A percentile compares a stretch with the other conserved stretches of the same genome.
phyloP scores from a whole-genome alignment of 371 early-diverging fungal genomes.

The Batrachochytrium dendrobatidis region DNA sequence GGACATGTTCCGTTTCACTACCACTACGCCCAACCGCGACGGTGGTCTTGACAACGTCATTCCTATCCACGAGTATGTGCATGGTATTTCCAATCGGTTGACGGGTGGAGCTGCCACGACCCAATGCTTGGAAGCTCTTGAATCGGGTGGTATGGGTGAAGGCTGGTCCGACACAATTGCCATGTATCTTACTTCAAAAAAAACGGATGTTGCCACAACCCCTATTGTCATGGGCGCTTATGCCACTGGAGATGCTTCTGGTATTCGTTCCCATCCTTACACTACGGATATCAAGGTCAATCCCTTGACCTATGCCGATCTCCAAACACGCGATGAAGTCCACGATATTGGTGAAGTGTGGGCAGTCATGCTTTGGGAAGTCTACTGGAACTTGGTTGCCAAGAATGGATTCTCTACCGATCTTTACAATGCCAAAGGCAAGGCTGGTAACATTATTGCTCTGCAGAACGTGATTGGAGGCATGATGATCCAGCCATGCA shows the following conservation, averaged over 20 bases:
- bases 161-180: constrained; percentile 31
- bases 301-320: constrained; percentile 16
- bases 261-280: constrained; percentile 29
- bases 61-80: constrained; percentile 43
- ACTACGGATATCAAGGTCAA: constrained; percentile 22
- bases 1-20: constrained; percentile 26
- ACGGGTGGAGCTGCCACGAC: constrained; percentile 31
- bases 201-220: constrained; percentile 17
- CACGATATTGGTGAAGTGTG: constrained; percentile 39
- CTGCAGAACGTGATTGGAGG: constrained; percentile 87
- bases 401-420: constrained; percentile 38
- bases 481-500: constrained; percentile 88
- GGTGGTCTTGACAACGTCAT: constrained; percentile 35
- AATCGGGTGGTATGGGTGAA: constrained; percentile 32
- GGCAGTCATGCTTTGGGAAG: constrained; percentile 65
- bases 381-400: constrained; percentile 74
- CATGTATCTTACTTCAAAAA: constrained; percentile 7
- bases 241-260: constrained; percentile 27
- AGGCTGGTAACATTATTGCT: constrained; percentile 74
- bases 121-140: constrained; percentile 21
- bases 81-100: constrained; percentile 37
- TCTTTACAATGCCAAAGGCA: constrained; percentile 16
- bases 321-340: constrained; percentile 14
- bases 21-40: constrained; percentile 26
- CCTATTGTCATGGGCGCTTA: constrained; percentile 19